Evolutionary conservation across 1,284 basidiomycete genomes (phyloP), one percentile per base, ranked within the genome.

Genomic region (Trichosporon faecale): DNA sequence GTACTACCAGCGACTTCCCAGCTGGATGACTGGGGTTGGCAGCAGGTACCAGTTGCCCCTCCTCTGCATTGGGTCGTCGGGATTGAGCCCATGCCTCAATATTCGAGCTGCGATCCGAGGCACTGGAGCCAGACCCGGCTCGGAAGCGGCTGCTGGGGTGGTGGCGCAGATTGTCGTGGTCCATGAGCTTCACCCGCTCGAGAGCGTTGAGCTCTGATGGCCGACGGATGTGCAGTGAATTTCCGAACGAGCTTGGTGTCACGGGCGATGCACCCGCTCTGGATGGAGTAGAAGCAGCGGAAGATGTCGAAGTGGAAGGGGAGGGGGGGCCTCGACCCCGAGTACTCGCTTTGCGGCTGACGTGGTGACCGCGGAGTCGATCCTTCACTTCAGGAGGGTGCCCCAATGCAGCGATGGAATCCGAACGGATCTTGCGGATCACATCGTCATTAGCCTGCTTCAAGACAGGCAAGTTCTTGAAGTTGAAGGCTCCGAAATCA

Each of bases 381-480:
- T 49, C 40, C 29, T n/a, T 21, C 12, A 61, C n/a, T 31, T 61
- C 57, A 33, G 57, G 16, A 21, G 57, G 29, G 2, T 61, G 27
- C 6, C 57, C 57, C 14, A 61, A 21, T 1, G 78, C 77, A 0
- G 75, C 76, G 69, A 82, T 76, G 49, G 83, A 84, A 68, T 87
- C 86, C 37, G 80, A 80, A 11, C 84, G 80, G 80, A 99, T 88
- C 84, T 97, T 96, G 70, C 94, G 90, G 77, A 99, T 97, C 75
- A 99, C 91, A 80, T 99, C 95, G 83, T 99, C 97, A 81, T 99
- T 99, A 25, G 94, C 95, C 83, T 98, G 95, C 85, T 99, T 99
- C 80, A 99, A 86, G 11, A 98, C 90, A 0, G 95, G 94, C 64
- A 98, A 83, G 78, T 99, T 99, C 87, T 98, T 98, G 88, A 95